Conservation (phyloP, 139 green algal genomes). For the Ettlia oleoabundans region DNA sequence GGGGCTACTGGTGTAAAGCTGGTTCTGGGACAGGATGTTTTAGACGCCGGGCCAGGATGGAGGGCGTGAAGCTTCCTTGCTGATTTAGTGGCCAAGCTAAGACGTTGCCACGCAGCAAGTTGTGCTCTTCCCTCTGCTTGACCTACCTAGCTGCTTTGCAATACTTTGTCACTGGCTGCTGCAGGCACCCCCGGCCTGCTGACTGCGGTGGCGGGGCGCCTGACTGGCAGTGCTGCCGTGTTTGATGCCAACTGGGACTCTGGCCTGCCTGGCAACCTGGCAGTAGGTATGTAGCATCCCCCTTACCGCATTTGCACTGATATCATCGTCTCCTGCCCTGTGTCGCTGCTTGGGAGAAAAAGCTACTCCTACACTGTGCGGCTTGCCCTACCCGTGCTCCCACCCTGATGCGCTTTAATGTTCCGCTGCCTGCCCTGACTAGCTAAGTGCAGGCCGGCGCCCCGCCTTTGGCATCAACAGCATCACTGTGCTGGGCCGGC, state of each 20-base stretch:
- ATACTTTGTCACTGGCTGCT: background rate
- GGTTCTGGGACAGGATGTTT: too few relatives aligned
- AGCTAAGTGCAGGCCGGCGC: slow-evolving; percentile 39
- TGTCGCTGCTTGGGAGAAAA: too few relatives aligned
- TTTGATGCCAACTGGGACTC: slow-evolving; percentile 43
- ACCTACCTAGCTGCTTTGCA: too few relatives aligned
- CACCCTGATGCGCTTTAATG: too few relatives aligned
- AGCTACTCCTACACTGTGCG: background rate
- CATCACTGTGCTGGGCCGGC: slow-evolving; percentile 12
- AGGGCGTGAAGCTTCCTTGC: too few relatives aligned
- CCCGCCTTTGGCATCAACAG: slow-evolving; percentile 69
- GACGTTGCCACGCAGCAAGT: too few relatives aligned
- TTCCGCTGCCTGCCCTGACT: background rate
- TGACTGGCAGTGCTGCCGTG: slow-evolving; percentile 51
- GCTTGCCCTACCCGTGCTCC: background rate
- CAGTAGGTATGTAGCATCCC: slow-evolving; percentile 33
- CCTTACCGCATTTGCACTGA: too few relatives aligned
- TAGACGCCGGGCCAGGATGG: too few relatives aligned
- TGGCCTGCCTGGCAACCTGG: slow-evolving; percentile 55
- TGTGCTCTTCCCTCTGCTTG: too few relatives aligned
- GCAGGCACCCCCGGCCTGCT: slow-evolving; percentile 14
- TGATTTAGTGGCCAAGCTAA: too few relatives aligned
- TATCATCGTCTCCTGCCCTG: too few relatives aligned
- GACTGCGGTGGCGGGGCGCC: slow-evolving; percentile 30
- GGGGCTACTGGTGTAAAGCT: background rate